Percentiles rank a stretch among this genome's conserved stretches.
phyloP scores from a whole-genome alignment of 1,139 yeast species.

The Blastobotrys illinoisensis region DNA sequence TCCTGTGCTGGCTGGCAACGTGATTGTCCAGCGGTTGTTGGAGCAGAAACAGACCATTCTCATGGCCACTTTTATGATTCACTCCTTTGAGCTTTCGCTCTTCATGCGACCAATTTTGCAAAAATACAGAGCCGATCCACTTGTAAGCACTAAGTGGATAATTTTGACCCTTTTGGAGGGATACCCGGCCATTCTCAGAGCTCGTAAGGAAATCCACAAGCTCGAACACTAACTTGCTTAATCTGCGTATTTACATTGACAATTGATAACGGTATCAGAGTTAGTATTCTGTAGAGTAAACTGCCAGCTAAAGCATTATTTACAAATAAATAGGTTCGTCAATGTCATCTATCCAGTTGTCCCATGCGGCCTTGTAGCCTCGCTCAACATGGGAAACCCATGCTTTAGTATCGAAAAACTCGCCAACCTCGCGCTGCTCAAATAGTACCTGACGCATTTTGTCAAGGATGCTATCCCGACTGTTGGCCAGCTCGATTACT shows the following conservation, averaged over 20 bases:
- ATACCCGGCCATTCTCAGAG: slow-evolving; percentile 27
- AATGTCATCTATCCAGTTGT: slow-evolving; percentile 25
- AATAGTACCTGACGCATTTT: slow-evolving; percentile 24
- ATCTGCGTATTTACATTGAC: too few species aligned
- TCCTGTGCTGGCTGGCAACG: background rate
- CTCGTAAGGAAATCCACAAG: slow-evolving; percentile 13
- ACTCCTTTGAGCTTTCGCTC: slow-evolving; percentile 26
- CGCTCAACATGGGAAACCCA: slow-evolving; percentile 30
- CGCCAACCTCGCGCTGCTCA: slow-evolving; percentile 23
- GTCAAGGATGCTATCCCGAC: slow-evolving; percentile 18
- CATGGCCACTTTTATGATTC: slow-evolving; percentile 19
- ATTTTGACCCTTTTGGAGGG: slow-evolving; percentile 31
- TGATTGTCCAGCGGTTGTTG: background rate
- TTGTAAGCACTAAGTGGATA: slow-evolving; percentile 25
- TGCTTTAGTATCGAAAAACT: slow-evolving; percentile 28
- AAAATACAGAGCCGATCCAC: slow-evolving; percentile 30
- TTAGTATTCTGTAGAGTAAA: background rate
- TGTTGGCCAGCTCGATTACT: slow-evolving; percentile 22
- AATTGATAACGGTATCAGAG: background rate
- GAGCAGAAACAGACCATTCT: background rate
- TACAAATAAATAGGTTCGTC: slow-evolving; percentile 12
- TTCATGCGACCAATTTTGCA: slow-evolving; percentile 26
- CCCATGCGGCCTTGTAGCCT: slow-evolving; percentile 29
- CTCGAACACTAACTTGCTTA: background rate
- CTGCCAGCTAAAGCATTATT: background rate